Evolutionary conservation across 148 eudicot genomes (phyloP).

Genomic region (Rhododendron henanense): DNA sequence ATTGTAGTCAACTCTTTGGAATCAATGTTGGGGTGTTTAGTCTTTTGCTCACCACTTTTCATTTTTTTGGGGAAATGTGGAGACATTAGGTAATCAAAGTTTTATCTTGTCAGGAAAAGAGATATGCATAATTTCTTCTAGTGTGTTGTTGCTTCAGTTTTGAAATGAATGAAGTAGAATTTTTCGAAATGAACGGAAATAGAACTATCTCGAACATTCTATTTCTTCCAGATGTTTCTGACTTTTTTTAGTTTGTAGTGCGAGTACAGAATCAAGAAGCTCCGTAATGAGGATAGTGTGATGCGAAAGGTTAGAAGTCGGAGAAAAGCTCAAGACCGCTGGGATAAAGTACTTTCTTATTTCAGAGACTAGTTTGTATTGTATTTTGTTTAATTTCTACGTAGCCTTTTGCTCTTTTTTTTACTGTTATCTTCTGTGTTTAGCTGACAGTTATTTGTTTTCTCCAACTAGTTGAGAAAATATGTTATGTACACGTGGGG

Average conservation of each 20-base stretch:
- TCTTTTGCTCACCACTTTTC: neutral
- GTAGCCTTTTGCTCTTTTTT: too few relatives aligned
- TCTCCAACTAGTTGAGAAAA: slow-evolving; percentile 62
- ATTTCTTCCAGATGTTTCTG: neutral
- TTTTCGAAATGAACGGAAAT: slow-evolving; percentile 5
- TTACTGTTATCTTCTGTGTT: slow-evolving; percentile 8
- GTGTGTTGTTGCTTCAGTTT: slow-evolving; percentile 8
- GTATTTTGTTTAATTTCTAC: neutral
- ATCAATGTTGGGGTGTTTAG: neutral
- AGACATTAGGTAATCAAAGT: neutral
- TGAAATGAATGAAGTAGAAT: slow-evolving; percentile 2
- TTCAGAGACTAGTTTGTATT: neutral
- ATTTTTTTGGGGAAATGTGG: too few relatives aligned
- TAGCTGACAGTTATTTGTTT: slow-evolving; percentile 11
- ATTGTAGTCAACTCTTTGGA: neutral
- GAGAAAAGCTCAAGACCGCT: slow-evolving; percentile 68
- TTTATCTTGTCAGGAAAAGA: neutral
- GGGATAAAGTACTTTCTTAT: slow-evolving; percentile 66
- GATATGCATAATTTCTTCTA: too few relatives aligned
- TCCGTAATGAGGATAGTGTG: slow-evolving; percentile 67
- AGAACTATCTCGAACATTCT: neutral
- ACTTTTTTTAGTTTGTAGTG: slow-evolving; percentile 44
- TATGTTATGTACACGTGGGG: slow-evolving; percentile 81
- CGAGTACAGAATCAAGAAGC: slow-evolving; percentile 75
- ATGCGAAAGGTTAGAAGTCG: slow-evolving; percentile 58